Percentiles rank a stretch among this genome's conserved stretches.
These are phyloP conservation scores for Gonapodya prolifera DNA, from an alignment of 192 early-diverging fungal species.

Conservation along the genomic window DNA sequence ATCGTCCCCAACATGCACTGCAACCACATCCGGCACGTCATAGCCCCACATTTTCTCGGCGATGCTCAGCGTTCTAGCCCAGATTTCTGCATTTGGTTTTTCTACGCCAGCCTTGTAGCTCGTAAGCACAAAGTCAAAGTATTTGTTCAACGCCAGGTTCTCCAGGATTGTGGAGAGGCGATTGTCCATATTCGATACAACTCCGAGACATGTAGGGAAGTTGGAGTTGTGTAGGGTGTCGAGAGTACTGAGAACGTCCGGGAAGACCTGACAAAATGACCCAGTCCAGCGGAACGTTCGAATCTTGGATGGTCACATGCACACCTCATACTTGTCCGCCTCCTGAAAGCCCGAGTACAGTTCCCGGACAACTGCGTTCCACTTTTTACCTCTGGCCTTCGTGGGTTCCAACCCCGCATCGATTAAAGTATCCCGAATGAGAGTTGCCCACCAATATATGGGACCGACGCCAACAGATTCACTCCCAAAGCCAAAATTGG, in stretches of 20 bases:
- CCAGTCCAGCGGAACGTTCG: no score
- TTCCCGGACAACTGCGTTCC: neutral
- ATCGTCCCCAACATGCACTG: neutral
- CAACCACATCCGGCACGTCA: neutral
- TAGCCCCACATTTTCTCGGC: neutral
- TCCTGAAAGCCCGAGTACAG: neutral
- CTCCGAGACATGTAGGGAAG: neutral
- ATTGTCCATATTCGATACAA: neutral
- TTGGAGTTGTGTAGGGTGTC: neutral
- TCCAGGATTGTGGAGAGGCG: neutral
- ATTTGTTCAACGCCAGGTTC: neutral
- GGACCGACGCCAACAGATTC: no score
- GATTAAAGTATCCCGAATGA: neutral
- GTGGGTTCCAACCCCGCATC: neutral
- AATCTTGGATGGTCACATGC: no score
- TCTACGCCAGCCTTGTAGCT: neutral
- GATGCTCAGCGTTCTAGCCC: neutral
- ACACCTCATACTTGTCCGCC: neutral
- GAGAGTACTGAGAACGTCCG: neutral
- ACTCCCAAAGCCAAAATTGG: neutral
- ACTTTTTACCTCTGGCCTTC: neutral
- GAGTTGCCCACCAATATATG: neutral
- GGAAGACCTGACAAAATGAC: neutral
- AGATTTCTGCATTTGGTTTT: neutral
- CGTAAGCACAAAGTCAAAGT: conserved; percentile 1